Conservation (phyloP, 1,139 yeast genomes). For the Debaryomyces coudertii region DNA sequence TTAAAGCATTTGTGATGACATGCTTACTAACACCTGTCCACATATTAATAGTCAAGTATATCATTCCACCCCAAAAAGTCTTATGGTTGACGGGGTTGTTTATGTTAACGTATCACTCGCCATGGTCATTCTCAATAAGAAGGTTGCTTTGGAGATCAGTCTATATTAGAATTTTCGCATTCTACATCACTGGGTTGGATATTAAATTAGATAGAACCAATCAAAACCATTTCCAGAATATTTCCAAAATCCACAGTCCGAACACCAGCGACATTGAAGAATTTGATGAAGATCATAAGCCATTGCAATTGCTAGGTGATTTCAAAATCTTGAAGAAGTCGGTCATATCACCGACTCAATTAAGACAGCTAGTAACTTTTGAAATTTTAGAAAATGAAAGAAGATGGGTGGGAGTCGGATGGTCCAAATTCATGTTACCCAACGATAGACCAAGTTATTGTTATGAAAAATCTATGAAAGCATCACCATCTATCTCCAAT, state of each 20-base stretch:
- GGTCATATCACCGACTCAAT: constrained; percentile 44
- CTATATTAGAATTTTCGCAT: constrained; percentile 44
- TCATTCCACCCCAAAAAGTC: constrained; percentile 40
- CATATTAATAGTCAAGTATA: constrained; percentile 34
- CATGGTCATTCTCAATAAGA: constrained; percentile 55
- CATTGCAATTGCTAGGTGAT: constrained; percentile 32
- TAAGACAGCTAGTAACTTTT: constrained; percentile 52
- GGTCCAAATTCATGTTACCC: constrained; percentile 56
- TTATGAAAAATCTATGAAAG: constrained; percentile 41
- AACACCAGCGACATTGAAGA: constrained; percentile 30
- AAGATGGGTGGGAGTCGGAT: constrained; percentile 64
- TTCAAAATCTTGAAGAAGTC: constrained; percentile 46
- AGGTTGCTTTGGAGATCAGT: constrained; percentile 59
- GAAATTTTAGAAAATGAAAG: constrained; percentile 60
- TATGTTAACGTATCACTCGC: constrained; percentile 52
- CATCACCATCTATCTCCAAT: constrained; percentile 34
- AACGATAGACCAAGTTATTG: constrained; percentile 55
- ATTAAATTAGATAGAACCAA: constrained; percentile 29
- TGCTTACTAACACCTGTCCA: constrained; percentile 53
- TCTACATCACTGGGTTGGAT: constrained; percentile 51
- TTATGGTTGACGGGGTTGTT: constrained; percentile 44
- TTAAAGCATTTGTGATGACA: constrained; percentile 36
- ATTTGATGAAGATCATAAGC: constrained; percentile 14
- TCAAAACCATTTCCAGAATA: constrained; percentile 20
- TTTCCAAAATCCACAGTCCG: constrained; percentile 29